A percentile compares a stretch with the other conserved stretches of the same genome.
phyloP scores from a whole-genome alignment of 2,329 filamentous ascomycete genomes.

The Pseudofabraea citricarpa region DNA sequence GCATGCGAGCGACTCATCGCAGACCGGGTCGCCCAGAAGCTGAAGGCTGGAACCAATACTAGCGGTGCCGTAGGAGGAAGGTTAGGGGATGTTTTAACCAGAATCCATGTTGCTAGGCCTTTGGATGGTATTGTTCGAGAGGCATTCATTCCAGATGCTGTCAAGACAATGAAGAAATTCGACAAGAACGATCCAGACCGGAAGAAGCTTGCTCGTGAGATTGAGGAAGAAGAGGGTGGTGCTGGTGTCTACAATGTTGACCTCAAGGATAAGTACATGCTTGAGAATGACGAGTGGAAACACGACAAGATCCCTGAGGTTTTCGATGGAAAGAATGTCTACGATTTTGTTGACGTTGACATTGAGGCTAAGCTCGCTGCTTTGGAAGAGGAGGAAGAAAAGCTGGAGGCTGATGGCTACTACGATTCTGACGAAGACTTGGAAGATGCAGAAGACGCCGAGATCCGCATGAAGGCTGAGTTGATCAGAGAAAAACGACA shows the following conservation, averaged over 20 bases:
- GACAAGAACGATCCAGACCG: constrained; percentile 86
- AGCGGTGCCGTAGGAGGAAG: constrained; percentile 74
- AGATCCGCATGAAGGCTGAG: constrained; percentile 86
- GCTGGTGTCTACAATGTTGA: constrained; percentile 96
- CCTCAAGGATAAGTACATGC: constrained; percentile 79
- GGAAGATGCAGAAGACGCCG: constrained; percentile 83
- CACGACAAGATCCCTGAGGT: constrained; percentile 93
- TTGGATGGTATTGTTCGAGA: constrained; percentile 75
- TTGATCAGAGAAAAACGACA: constrained; percentile 92
- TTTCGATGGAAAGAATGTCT: constrained; percentile 93
- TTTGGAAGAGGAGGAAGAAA: constrained; percentile 93
- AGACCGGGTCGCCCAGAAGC: constrained; percentile 89
- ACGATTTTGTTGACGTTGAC: constrained; percentile 94
- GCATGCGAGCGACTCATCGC: constrained; percentile 91
- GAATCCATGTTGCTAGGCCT: constrained; percentile 96
- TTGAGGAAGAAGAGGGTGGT: constrained; percentile 89
- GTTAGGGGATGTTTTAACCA: constrained; percentile 82
- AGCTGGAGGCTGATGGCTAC: constrained; percentile 84
- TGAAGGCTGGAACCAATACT: constrained; percentile 81
- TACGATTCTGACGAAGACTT: constrained; percentile 81
- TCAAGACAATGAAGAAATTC: constrained; percentile 79
- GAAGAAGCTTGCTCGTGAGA: constrained; percentile 73
- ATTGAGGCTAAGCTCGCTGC: constrained; percentile 90
- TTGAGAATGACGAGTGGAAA: constrained; percentile 90
- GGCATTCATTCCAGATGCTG: constrained; percentile 82